A percentile compares a stretch with the other conserved stretches of the same genome.
Conservation (phyloP, 495 filamentous ascomycete species). For the Penicillium arizonense region DNA sequence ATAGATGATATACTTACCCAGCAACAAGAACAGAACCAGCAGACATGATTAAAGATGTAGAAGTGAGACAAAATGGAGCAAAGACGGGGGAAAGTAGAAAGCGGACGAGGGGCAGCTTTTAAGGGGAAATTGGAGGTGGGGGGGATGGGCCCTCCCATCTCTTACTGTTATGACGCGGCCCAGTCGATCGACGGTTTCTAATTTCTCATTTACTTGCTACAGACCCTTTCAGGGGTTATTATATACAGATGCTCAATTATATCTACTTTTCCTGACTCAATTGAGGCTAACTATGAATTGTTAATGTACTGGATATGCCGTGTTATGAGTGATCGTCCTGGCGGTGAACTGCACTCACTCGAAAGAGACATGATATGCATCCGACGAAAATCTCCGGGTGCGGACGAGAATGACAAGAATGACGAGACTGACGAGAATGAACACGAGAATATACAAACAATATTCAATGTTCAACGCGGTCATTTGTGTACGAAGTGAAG, state of each 20-base stretch:
- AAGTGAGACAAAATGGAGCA: neutral
- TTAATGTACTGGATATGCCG: neutral
- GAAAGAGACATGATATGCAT: slow-evolving; percentile 1
- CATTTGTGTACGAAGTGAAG: too few relatives aligned
- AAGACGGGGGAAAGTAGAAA: slow-evolving; percentile 8
- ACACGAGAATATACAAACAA: too few relatives aligned
- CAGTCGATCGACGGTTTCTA: neutral
- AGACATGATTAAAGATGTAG: slow-evolving; percentile 56
- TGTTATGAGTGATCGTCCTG: neutral
- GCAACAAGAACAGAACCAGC: slow-evolving; percentile 85
- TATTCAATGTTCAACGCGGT: too few relatives aligned
- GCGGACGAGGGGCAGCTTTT: slow-evolving; percentile 22
- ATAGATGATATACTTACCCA: slow-evolving; percentile 61
- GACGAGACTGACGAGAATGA: too few relatives aligned
- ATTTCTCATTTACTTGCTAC: too few relatives aligned
- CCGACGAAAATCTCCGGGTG: neutral
- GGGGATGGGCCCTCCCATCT: slow-evolving; percentile 1
- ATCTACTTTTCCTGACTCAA: neutral
- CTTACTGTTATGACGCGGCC: slow-evolving; percentile 17
- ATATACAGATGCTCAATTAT: neutral
- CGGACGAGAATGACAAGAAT: too few relatives aligned
- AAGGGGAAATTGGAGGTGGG: slow-evolving; percentile 24
- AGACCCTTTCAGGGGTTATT: too few relatives aligned
- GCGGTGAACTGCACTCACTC: neutral
- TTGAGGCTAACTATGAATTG: neutral